Conservation (phyloP, 768 basidiomycete genomes). For the Lactarius vividus region DNA sequence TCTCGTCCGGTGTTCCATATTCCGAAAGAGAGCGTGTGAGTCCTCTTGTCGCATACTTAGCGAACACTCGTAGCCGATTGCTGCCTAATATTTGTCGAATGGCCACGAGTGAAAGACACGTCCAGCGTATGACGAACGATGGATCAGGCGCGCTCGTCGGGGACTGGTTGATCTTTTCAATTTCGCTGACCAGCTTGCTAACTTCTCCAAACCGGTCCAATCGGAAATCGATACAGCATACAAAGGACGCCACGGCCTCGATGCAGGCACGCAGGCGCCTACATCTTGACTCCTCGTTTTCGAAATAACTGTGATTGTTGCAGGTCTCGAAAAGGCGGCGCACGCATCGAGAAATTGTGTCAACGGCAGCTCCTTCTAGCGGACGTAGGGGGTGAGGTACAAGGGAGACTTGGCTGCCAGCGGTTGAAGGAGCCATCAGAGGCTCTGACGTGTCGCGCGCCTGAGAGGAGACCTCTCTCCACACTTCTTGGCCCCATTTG, state of each 20-base stretch:
- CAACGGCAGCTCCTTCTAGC: neutral
- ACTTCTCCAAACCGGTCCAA: conserved; percentile 2
- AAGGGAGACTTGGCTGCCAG: neutral
- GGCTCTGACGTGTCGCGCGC: neutral
- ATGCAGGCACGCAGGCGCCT: neutral
- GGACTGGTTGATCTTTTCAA: neutral
- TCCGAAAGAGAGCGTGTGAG: neutral
- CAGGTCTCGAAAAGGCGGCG: neutral
- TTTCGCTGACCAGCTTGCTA: neutral
- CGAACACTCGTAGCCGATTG: neutral
- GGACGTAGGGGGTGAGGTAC: no score
- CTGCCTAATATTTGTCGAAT: neutral
- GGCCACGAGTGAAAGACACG: conserved; percentile 9
- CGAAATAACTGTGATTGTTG: neutral
- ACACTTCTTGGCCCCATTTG: neutral
- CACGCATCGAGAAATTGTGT: neutral
- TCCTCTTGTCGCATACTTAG: neutral
- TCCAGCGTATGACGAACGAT: neutral
- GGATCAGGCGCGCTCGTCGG: neutral
- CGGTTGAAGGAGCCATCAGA: no score
- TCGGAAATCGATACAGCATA: neutral
- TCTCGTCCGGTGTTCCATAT: neutral
- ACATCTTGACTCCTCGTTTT: neutral
- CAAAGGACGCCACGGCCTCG: neutral
- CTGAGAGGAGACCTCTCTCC: neutral